A percentile compares a stretch with the other conserved stretches of the same genome.
These are phyloP conservation scores for Pseudophaeomoniella oleicola DNA, from an alignment of 2,329 filamentous ascomycete species.

Conservation along the genomic window DNA sequence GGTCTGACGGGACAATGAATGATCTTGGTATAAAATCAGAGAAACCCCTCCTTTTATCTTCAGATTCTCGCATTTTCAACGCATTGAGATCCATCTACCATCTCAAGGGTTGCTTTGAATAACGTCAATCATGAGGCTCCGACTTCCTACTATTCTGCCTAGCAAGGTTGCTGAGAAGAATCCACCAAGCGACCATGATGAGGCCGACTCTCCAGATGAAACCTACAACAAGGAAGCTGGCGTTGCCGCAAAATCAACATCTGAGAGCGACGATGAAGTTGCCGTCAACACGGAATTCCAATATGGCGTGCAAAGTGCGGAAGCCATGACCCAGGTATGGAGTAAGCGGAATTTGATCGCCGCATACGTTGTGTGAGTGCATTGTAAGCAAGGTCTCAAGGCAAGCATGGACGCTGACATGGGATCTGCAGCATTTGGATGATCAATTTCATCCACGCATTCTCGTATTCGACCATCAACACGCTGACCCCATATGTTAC, in stretches of 20 bases:
- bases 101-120: too few relatives aligned
- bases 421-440: conserved; percentile 22
- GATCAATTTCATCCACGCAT: conserved; percentile 20
- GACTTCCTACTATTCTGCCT: too few relatives aligned
- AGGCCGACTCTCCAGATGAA: background rate
- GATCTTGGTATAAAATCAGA: too few relatives aligned
- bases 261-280: conserved; percentile 2
- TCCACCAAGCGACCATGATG: background rate
- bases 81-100: too few relatives aligned
- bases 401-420: too few relatives aligned
- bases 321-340: conserved; percentile 27
- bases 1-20: too few relatives aligned
- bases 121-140: too few relatives aligned
- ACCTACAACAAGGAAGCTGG: background rate
- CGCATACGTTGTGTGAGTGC: conserved; percentile 20
- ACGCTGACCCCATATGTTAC: conserved; percentile 34
- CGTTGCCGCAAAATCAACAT: background rate
- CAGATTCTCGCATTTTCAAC: too few relatives aligned
- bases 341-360: conserved; percentile 19
- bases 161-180: background rate
- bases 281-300: conserved; percentile 4
- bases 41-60: too few relatives aligned
- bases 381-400: too few relatives aligned
- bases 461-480: conserved; percentile 18
- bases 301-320: conserved; percentile 23